phyloP scores from a whole-genome alignment of 2,329 filamentous ascomycete genomes.

The Fusarium transvaalense region DNA sequence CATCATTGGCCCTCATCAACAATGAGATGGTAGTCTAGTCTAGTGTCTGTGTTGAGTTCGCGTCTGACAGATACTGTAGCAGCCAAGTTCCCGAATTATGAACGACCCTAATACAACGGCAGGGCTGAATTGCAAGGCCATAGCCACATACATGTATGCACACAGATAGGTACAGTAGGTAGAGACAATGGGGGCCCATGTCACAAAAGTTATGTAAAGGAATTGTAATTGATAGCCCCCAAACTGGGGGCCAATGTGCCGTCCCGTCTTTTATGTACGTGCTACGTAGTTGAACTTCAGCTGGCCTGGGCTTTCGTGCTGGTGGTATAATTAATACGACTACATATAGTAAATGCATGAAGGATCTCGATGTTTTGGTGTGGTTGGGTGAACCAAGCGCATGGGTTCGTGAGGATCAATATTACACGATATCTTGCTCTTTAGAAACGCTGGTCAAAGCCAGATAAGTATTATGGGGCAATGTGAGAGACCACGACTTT shows the following conservation, averaged over 20 bases:
- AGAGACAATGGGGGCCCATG: slow-evolving; percentile 6
- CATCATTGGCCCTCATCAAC: background rate
- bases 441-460: background rate
- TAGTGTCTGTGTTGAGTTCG: background rate
- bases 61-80: background rate
- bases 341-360: background rate
- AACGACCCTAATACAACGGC: background rate
- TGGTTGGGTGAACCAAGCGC: slow-evolving; percentile 4
- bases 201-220: background rate
- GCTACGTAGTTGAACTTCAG: slow-evolving; percentile 5
- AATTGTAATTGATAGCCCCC: slow-evolving; percentile 12
- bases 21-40: background rate
- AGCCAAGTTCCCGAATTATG: background rate
- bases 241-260: slow-evolving; percentile 8
- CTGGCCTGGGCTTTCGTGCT: background rate
- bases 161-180: too few species aligned
- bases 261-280: background rate
- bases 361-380: background rate
- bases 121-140: background rate
- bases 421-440: background rate
- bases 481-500: background rate
- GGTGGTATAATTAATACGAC: background rate
- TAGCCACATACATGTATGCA: background rate
- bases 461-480: background rate
- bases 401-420: background rate